Evolutionary conservation across 805 yeast genomes (phyloP).

Genomic region (Cyberlindnera lachancei): DNA sequence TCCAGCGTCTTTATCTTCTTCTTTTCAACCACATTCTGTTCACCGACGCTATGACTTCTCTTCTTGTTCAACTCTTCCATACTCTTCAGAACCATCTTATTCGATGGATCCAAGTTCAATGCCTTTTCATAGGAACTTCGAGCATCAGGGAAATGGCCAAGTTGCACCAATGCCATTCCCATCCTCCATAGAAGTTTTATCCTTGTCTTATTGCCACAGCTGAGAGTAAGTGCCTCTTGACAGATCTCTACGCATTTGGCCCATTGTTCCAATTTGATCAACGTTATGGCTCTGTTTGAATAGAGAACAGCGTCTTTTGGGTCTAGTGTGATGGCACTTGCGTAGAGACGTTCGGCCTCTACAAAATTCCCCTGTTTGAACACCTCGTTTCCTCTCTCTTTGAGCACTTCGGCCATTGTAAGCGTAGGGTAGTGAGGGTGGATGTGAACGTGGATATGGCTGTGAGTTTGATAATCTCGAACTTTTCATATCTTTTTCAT

Average conservation of each 20-base stretch:
- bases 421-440: conserved; percentile 12
- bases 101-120: conserved; percentile 33
- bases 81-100: conserved; percentile 27
- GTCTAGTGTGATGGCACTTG: conserved; percentile 45
- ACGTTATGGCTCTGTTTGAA: conserved; percentile 67
- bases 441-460: no score
- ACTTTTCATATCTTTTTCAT: no score
- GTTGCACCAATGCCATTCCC: conserved; percentile 32
- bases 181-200: conserved; percentile 47
- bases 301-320: conserved; percentile 46
- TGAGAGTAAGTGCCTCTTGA: conserved; percentile 35
- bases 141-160: conserved; percentile 23
- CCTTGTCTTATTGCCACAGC: conserved; percentile 25
- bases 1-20: conserved; percentile 16
- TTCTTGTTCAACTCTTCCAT: conserved; percentile 26
- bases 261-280: conserved; percentile 43
- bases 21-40: conserved; percentile 30
- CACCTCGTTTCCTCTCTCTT: conserved; percentile 43
- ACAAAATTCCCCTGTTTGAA: conserved; percentile 37
- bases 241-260: conserved; percentile 43
- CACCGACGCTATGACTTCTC: conserved; percentile 45
- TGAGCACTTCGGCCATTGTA: conserved; percentile 23
- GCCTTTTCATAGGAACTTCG: conserved; percentile 28
- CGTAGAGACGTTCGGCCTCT: conserved; percentile 46
- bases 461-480: no score